A percentile compares a stretch with the other conserved stretches of the same genome.
Evolutionary conservation across 78 protist genomes (phyloP).

Genomic region (Polysphondylium violaceum): DNA sequence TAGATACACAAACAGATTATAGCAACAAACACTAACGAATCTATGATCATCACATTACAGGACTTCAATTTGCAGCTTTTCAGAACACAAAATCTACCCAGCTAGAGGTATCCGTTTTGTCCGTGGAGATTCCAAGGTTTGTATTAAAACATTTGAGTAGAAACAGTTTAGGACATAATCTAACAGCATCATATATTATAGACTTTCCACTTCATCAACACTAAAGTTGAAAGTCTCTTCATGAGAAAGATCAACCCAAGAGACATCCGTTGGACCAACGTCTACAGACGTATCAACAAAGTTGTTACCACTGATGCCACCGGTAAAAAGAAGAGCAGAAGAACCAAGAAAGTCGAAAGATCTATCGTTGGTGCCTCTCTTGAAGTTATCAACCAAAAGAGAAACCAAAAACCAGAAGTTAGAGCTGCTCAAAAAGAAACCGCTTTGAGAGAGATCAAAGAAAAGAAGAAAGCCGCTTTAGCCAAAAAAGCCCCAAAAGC

Average conservation of each 20-base stretch:
- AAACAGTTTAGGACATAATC: constrained; percentile 17
- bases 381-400: constrained; percentile 86
- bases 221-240: constrained; percentile 84
- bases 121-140: constrained; percentile 68
- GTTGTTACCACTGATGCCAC: constrained; percentile 57
- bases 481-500: constrained; percentile 31
- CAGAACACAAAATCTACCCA: constrained; percentile 85
- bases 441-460: constrained; percentile 85
- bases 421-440: constrained; percentile 86
- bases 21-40: background rate
- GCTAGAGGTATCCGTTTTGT: constrained; percentile 75
- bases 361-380: constrained; percentile 88
- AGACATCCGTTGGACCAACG: constrained; percentile 85
- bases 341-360: constrained; percentile 76
- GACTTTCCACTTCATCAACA: constrained; percentile 86
- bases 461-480: constrained; percentile 78
- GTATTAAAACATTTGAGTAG: background rate
- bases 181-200: background rate
- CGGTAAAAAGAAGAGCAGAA: constrained; percentile 79
- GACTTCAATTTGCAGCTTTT: constrained; percentile 68
- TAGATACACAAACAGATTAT: background rate
- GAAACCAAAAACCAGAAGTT: constrained; percentile 83
- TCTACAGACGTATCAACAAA: constrained; percentile 87
- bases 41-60: constrained; percentile 11
- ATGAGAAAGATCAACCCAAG: constrained; percentile 90